These are phyloP conservation scores for Ascochyta fabae DNA, from an alignment of 2,329 filamentous ascomycete genomes.

Conservation along the genomic window DNA sequence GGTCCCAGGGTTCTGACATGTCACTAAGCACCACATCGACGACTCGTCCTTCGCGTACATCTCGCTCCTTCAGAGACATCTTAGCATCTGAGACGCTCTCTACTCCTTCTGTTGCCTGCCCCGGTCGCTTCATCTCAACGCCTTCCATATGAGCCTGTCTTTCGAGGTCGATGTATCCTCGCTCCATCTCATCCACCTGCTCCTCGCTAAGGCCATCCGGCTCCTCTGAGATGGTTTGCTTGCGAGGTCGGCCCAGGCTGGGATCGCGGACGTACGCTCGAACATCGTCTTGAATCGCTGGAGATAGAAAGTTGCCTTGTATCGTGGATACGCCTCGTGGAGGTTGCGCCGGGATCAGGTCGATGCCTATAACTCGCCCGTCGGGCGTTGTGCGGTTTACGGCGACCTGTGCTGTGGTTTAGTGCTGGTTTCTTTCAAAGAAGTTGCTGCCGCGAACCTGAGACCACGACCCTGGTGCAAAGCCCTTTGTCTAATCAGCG, in stretches of 20 bases:
- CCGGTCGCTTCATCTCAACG: slow-evolving; percentile 25
- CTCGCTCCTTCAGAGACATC: slow-evolving; percentile 42
- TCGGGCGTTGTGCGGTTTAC: slow-evolving; percentile 75
- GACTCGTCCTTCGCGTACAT: slow-evolving; percentile 59
- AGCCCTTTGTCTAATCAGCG: slow-evolving; percentile 62
- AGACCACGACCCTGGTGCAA: slow-evolving; percentile 72
- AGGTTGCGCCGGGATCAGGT: slow-evolving; percentile 90
- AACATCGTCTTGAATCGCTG: slow-evolving; percentile 75
- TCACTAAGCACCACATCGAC: slow-evolving; percentile 97
- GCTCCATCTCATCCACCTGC: slow-evolving; percentile 51
- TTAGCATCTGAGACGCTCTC: slow-evolving; percentile 32
- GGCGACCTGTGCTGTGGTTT: slow-evolving; percentile 68
- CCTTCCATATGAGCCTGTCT: slow-evolving; percentile 53
- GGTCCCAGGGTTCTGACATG: slow-evolving; percentile 97
- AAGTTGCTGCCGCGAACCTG: slow-evolving; percentile 50
- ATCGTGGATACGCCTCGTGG: slow-evolving; percentile 92
- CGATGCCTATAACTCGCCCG: slow-evolving; percentile 86
- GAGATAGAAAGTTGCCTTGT: slow-evolving; percentile 89
- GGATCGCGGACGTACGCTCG: slow-evolving; percentile 75
- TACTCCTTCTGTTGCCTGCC: slow-evolving; percentile 16
- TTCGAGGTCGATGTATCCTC: slow-evolving; percentile 72
- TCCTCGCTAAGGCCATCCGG: slow-evolving; percentile 45
- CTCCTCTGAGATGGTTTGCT: slow-evolving; percentile 33
- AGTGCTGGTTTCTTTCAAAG: neutral
- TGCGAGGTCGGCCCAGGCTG: slow-evolving; percentile 60